Percentiles rank a stretch among this genome's conserved stretches.
Evolutionary conservation across 768 basidiomycete species (phyloP).

Genomic region (Strobilomyces confusus): DNA sequence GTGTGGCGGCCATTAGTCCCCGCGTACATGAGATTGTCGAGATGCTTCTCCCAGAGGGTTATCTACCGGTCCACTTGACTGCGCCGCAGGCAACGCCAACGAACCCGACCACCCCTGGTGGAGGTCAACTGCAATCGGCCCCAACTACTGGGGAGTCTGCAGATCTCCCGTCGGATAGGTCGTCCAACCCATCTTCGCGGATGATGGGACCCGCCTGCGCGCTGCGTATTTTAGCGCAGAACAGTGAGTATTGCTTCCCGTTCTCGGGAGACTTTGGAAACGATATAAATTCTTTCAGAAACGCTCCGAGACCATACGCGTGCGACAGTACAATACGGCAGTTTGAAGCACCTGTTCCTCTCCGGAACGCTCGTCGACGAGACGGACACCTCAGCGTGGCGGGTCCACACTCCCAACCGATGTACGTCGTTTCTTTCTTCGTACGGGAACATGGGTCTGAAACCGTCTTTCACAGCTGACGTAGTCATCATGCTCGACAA

Average conservation of each 20-base stretch:
- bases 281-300: slow-evolving; percentile 5
- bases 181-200: slow-evolving; percentile 10
- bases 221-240: slow-evolving; percentile 16
- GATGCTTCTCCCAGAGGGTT: not conserved
- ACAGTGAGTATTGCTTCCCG: slow-evolving; percentile 2
- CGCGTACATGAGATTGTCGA: not conserved
- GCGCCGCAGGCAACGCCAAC: not conserved
- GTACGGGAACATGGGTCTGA: not conserved
- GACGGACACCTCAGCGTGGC: slow-evolving; percentile 14
- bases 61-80: not conserved
- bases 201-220: slow-evolving; percentile 27
- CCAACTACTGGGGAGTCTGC: not conserved
- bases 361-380: slow-evolving; percentile 14
- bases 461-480: not conserved
- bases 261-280: not conserved
- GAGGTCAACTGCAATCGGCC: not conserved
- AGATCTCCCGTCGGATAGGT: not conserved
- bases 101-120: not conserved
- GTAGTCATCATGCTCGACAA: not conserved
- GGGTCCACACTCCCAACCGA: slow-evolving; percentile 16
- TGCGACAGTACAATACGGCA: slow-evolving; percentile 7
- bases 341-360: slow-evolving; percentile 15
- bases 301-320: slow-evolving; percentile 1
- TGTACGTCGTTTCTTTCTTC: not conserved
- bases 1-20: not conserved